Evolutionary conservation across 1,139 yeast genomes (phyloP), one percentile per base, ranked within the genome.

Genomic region (Magnusiomyces fungicola): DNA sequence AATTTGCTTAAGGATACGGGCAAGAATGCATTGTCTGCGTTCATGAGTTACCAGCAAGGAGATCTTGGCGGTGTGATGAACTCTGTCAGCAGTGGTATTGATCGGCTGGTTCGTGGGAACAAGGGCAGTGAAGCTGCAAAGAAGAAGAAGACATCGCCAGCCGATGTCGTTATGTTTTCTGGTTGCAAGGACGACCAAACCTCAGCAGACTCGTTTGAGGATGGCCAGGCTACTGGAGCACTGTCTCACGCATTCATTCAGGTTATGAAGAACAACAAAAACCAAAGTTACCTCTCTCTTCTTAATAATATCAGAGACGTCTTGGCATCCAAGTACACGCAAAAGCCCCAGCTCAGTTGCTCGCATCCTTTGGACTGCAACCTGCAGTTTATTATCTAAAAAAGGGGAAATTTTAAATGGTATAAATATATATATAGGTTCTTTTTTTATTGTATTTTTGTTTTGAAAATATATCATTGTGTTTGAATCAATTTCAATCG

Each of bases 111-210:
- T 2, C 69, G 69, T 33, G 68, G 69, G 42, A 58, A 65, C 27
- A 63, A 66, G n/a, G 74, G 73, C 12, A 39, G 43, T 10, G 74
- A 76, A 52, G 63, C 64, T 48, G 70, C 78, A 5, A 71, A 67
- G 53, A 73, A 76, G 56, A 70, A 76, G 50, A 89, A 87, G 65
- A 80, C 87, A 53, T 81, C 95, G 0, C 83, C 95, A 1, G 96
- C 96, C 1, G 97, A 90, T 69, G 90, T 86, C 36, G 79, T 90
- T 32, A 79, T 83, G 67, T 73, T 90, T 50, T 82, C 94, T 9
- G 97, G 97, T 10, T 89, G 97, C 62, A 88, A 87, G 67, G 97
- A 90, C 67, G 80, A 81, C 53, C 96, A 81, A 62, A 78, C 81
- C 0, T 66, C 70, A 52, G 96, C 96, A 4, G 96, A 88, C 66